Evolutionary conservation across 2,329 filamentous ascomycete genomes (phyloP).

Genomic region (Moelleriella libera): DNA sequence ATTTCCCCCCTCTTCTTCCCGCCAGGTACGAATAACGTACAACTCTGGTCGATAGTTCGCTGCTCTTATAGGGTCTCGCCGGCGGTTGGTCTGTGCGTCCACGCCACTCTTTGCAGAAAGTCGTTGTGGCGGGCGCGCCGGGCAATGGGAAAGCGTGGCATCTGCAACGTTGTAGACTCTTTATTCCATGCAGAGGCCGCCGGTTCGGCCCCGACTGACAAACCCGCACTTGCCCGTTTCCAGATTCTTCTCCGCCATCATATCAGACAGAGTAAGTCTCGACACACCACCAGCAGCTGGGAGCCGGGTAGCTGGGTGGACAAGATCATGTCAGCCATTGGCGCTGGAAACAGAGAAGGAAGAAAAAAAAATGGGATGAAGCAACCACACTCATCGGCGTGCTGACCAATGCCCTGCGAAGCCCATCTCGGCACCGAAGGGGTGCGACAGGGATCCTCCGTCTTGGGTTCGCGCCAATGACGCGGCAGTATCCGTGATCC

Average conservation of each 20-base stretch:
- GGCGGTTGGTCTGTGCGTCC: no score
- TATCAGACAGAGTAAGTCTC: background rate
- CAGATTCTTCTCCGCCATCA: background rate
- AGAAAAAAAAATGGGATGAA: background rate
- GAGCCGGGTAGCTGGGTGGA: background rate
- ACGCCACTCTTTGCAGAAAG: no score
- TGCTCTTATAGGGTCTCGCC: no score
- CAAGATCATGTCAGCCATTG: no score
- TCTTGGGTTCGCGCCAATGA: slow-evolving; percentile 18
- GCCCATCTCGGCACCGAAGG: background rate
- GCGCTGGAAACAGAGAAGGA: no score
- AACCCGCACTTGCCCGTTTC: background rate
- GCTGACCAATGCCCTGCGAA: slow-evolving; percentile 3
- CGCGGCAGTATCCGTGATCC: slow-evolving; percentile 16
- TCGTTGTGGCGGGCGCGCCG: background rate
- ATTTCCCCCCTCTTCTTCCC: no score
- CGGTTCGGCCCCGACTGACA: background rate
- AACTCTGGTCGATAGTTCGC: no score
- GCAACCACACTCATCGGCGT: background rate
- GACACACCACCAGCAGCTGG: background rate
- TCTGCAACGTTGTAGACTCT: background rate
- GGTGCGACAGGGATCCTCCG: slow-evolving; percentile 9
- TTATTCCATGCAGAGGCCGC: background rate
- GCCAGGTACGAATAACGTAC: no score
- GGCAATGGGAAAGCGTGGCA: background rate